phyloP scores from a whole-genome alignment of 2,329 filamentous ascomycete genomes.

The Fusarium setosum region DNA sequence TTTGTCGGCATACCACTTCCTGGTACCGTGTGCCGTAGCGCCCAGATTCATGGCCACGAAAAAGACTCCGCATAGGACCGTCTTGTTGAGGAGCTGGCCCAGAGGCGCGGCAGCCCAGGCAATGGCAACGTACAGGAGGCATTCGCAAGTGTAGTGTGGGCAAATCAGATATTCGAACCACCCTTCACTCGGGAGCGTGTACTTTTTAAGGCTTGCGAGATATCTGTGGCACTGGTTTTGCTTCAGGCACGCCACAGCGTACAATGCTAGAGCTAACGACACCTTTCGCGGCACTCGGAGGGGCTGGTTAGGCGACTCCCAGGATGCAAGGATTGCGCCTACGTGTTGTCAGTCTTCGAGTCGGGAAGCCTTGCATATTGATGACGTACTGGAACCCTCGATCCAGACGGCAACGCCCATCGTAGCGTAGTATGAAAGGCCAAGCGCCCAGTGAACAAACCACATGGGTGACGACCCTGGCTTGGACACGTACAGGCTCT shows the following conservation, averaged over 20 bases:
- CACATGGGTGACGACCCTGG: constrained; percentile 81
- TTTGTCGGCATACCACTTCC: constrained; percentile 80
- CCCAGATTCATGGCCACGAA: constrained; percentile 87
- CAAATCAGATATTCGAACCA: constrained; percentile 80
- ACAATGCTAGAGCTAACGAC: constrained; percentile 67
- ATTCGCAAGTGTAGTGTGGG: constrained; percentile 93
- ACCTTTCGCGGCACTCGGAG: constrained; percentile 40
- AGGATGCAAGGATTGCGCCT: constrained; percentile 50
- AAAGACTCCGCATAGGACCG: constrained; percentile 74
- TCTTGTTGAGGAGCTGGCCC: constrained; percentile 75
- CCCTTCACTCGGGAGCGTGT: constrained; percentile 80
- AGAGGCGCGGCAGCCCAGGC: constrained; percentile 78
- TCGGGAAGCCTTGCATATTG: not conserved
- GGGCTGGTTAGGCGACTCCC: constrained; percentile 39
- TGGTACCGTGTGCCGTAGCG: constrained; percentile 82
- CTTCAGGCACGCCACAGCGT: constrained; percentile 75
- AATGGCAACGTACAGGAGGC: constrained; percentile 83
- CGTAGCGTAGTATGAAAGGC: constrained; percentile 79
- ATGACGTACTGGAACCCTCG: constrained; percentile 75
- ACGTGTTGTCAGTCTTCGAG: constrained; percentile 14
- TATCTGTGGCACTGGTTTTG: constrained; percentile 82
- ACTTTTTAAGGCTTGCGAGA: constrained; percentile 79
- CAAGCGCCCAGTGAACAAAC: constrained; percentile 84
- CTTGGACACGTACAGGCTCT: constrained; percentile 74
- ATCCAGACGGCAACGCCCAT: constrained; percentile 86